Evolutionary conservation across 805 yeast species (phyloP), one percentile per base, ranked within the genome.

Genomic region (Sugiyamaella lignohabitans): DNA sequence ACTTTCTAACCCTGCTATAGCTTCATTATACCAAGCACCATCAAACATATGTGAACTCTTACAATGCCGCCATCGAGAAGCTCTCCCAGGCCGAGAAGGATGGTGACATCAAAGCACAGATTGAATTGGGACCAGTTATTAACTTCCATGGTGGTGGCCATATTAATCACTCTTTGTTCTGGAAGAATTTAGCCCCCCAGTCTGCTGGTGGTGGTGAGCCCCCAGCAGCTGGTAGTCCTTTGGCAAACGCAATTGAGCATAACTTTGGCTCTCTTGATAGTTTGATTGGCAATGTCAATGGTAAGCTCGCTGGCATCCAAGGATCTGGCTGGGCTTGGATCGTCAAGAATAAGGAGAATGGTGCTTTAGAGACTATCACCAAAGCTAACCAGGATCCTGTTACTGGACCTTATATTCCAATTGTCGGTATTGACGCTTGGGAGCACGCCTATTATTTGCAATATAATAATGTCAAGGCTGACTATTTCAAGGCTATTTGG

Each of bases 281-380:
- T 47, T 72, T 88, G 66, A 79, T 80, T 50, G 58, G 68, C 36
- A 60, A 75, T 50, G 78, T 89, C 55, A 87, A 87, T 67, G 58
- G 76, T 44, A 77, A 79, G 63, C 70, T 87, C 59, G 94, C 95
- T 32, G 93, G 93, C 48, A 76, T 87, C 59, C 96, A 87, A 70
- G 96, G 96, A 63, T 84, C 95, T 4, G 96, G 96, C 40, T 87
- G 96, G 96, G 93, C 93, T 27, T 87, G 89, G 73, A 72, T 87
- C 54, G 94, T 80, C 58, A 84, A 84, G 76, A 84, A 87, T 74
- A 73, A 77, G 62, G 81, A 75, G 52, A 63, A 60, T 57, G 86
- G 84, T 57, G 78, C 82, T 42, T 65, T 87, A 57, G 94, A 85
- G 54, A 83, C 87, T 47, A 82, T 86, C 47, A 84, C 85, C 65